phyloP scores from a whole-genome alignment of 371 early-diverging fungal genomes.

The Rhizopus sp. region DNA sequence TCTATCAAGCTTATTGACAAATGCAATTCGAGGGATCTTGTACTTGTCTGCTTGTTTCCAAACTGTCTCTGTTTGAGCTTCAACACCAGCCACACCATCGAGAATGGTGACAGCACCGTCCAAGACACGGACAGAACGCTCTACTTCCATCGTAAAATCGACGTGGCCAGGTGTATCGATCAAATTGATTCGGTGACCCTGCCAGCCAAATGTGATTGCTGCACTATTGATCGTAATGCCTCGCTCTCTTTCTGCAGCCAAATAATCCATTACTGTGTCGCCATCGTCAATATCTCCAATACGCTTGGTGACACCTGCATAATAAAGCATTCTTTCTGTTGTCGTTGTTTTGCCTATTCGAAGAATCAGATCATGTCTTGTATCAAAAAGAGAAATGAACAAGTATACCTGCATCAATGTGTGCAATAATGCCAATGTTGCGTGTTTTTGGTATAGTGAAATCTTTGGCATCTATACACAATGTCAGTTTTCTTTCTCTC shows the following conservation, averaged over 20 bases:
- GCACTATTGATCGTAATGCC: conserved; percentile 97
- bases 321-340: conserved; percentile 95
- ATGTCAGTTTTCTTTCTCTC: background rate
- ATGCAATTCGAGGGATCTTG: conserved; percentile 81
- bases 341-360: conserved; percentile 89
- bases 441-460: conserved; percentile 69
- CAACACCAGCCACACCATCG: conserved; percentile 95
- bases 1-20: conserved; percentile 96
- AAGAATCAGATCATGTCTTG: background rate
- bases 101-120: conserved; percentile 93
- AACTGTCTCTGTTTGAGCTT: conserved; percentile 96
- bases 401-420: conserved; percentile 88
- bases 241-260: conserved; percentile 87
- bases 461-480: conserved; percentile 39
- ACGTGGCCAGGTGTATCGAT: conserved; percentile 98
- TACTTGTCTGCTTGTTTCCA: conserved; percentile 91
- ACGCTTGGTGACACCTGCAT: conserved; percentile 86
- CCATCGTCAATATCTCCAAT: conserved; percentile 93
- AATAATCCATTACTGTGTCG: conserved; percentile 93
- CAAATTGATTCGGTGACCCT: conserved; percentile 80
- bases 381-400: background rate
- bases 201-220: conserved; percentile 93
- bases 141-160: conserved; percentile 96
- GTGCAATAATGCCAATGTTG: conserved; percentile 97
- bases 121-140: conserved; percentile 87